These are phyloP conservation scores for Alternaria hordeiaustralica DNA, from an alignment of 2,329 filamentous ascomycete genomes.

Conservation along the genomic window DNA sequence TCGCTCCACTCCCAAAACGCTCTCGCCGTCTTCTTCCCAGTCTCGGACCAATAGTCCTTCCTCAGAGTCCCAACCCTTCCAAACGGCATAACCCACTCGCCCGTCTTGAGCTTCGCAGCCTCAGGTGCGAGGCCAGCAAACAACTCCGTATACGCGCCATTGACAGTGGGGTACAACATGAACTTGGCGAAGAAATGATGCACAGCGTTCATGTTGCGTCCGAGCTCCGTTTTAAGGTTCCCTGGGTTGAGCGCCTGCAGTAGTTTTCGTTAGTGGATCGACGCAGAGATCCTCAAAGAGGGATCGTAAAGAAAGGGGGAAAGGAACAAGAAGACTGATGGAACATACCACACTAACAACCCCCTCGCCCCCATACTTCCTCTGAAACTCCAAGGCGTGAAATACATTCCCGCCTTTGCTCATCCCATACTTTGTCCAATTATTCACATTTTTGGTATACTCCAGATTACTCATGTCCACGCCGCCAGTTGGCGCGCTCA, in stretches of 20 bases:
- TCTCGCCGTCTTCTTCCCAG: constrained; percentile 39
- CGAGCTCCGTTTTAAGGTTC: constrained; percentile 37
- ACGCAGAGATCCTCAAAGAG: neutral
- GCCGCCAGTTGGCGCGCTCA: constrained; percentile 19
- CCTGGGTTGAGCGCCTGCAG: constrained; percentile 49
- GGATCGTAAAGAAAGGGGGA: neutral
- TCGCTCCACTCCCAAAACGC: constrained; percentile 58
- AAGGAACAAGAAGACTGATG: neutral
- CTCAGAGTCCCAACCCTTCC: constrained; percentile 41
- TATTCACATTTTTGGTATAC: constrained; percentile 12
- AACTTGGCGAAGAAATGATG: neutral
- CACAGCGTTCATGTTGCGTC: constrained; percentile 37
- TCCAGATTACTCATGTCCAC: constrained; percentile 26
- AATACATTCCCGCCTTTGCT: constrained; percentile 39
- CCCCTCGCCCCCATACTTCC: constrained; percentile 19
- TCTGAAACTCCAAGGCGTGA: constrained; percentile 30
- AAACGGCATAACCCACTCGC: constrained; percentile 56
- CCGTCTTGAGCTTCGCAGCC: constrained; percentile 29
- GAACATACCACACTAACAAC: constrained; percentile 29
- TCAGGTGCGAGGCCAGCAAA: constrained; percentile 30
- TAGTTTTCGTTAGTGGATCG: neutral
- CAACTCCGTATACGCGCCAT: constrained; percentile 35
- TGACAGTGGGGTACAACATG: constrained; percentile 16
- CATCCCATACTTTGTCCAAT: constrained; percentile 25
- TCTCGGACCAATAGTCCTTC: constrained; percentile 36